Conservation (phyloP, 805 yeast genomes). For the Ascoidea rubescens region DNA sequence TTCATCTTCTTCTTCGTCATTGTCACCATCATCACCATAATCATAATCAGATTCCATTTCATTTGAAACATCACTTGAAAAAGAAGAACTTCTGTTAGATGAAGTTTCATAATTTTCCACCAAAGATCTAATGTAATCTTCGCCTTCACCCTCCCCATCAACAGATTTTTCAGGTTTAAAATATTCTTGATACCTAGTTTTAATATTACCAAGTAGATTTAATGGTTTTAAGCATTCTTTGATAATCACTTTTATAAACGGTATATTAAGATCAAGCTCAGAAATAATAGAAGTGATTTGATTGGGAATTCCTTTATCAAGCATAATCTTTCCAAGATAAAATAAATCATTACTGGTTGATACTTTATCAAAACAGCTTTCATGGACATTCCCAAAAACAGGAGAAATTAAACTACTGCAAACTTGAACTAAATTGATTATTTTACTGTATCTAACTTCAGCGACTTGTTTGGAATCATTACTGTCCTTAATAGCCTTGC, state of each 20-base stretch:
- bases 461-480: conserved; percentile 22
- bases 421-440: conserved; percentile 39
- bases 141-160: conserved; percentile 39
- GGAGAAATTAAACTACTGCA: conserved; percentile 18
- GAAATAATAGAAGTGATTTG: conserved; percentile 48
- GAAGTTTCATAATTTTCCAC: conserved; percentile 37
- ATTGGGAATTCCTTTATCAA: conserved; percentile 51
- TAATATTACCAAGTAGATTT: conserved; percentile 39
- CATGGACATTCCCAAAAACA: conserved; percentile 11
- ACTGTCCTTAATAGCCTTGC: conserved; percentile 46
- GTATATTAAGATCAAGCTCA: conserved; percentile 60
- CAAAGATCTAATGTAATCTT: conserved; percentile 25
- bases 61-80: conserved; percentile 1
- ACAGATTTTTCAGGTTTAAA: conserved; percentile 31
- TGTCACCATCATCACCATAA: conserved; percentile 20
- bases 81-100: conserved; percentile 60
- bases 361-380: conserved; percentile 18
- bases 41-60: conserved; percentile 24
- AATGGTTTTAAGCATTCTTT: conserved; percentile 46
- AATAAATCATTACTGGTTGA: conserved; percentile 35
- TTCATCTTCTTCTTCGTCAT: conserved; percentile 18
- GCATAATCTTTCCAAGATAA: conserved; percentile 46
- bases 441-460: conserved; percentile 35
- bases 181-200: conserved; percentile 39
- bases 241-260: conserved; percentile 46